Conservation (phyloP, 768 basidiomycete genomes). For the Boletus barrowsii region DNA sequence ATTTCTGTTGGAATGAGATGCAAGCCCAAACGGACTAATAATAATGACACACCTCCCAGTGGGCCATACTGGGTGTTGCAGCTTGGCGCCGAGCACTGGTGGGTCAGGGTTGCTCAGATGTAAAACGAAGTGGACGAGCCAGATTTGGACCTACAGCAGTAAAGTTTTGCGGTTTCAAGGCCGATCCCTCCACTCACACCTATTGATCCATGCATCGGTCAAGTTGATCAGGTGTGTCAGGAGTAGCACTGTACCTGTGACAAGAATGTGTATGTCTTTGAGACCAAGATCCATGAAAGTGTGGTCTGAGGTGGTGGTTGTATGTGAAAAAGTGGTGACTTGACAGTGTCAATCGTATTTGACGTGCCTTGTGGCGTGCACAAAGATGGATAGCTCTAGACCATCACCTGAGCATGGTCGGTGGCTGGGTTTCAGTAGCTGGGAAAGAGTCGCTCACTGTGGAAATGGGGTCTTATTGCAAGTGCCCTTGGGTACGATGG, state of each 20-base stretch:
- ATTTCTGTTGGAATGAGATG: too few species aligned
- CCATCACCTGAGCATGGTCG: slow-evolving; percentile 3
- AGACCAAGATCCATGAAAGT: slow-evolving; percentile 55
- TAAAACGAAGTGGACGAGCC: neutral
- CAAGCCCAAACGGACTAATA: too few species aligned
- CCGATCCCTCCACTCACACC: slow-evolving; percentile 80
- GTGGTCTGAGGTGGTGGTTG: neutral
- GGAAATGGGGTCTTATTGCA: too few species aligned
- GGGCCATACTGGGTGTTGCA: slow-evolving; percentile 53
- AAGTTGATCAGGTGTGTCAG: neutral
- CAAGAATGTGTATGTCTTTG: slow-evolving; percentile 59
- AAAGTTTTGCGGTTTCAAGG: slow-evolving; percentile 54
- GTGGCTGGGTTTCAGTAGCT: slow-evolving; percentile 9
- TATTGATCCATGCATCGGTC: slow-evolving; percentile 19
- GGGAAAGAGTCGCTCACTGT: slow-evolving; percentile 11
- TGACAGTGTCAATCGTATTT: neutral
- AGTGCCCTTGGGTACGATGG: too few species aligned
- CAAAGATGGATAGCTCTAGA: slow-evolving; percentile 5
- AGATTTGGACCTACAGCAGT: slow-evolving; percentile 43
- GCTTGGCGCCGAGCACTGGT: slow-evolving; percentile 62
- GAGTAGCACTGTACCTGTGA: slow-evolving; percentile 49
- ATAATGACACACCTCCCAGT: too few species aligned
- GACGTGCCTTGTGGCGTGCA: slow-evolving; percentile 1
- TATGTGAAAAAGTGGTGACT: neutral
- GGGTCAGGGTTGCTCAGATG: neutral